phyloP scores from a whole-genome alignment of 2,329 filamentous ascomycete species.

The Fusarium sp. region DNA sequence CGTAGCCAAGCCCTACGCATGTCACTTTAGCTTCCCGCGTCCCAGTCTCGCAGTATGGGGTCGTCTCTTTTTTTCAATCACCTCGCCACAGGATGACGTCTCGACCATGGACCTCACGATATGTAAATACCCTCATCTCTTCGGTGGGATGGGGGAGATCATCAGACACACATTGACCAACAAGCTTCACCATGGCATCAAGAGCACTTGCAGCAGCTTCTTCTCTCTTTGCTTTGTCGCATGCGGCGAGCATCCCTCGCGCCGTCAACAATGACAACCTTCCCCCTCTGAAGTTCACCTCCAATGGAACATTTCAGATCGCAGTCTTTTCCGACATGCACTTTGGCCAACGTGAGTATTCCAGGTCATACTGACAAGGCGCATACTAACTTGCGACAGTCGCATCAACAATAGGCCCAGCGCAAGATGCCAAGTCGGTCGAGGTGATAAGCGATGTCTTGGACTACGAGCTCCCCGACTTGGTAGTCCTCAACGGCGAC shows the following conservation, averaged over 20 bases:
- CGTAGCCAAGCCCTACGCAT: background rate
- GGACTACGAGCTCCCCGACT: slow-evolving; percentile 64
- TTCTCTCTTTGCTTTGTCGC: slow-evolving; percentile 9
- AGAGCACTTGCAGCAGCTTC: slow-evolving; percentile 3
- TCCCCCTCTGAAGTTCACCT: slow-evolving; percentile 30
- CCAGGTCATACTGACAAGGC: too few relatives aligned
- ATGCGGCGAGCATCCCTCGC: slow-evolving; percentile 5
- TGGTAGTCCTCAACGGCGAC: slow-evolving; percentile 79
- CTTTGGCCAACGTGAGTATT: slow-evolving; percentile 37
- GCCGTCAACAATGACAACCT: slow-evolving; percentile 26
- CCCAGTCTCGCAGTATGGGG: background rate
- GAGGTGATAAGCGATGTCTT: slow-evolving; percentile 70
- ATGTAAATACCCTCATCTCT: slow-evolving; percentile 19
- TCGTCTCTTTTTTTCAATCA: background rate
- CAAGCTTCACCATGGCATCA: background rate
- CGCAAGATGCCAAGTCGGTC: slow-evolving; percentile 68
- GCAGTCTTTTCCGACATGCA: slow-evolving; percentile 41
- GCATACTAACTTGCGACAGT: slow-evolving; percentile 11
- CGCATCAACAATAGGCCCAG: slow-evolving; percentile 47
- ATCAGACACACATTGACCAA: background rate
- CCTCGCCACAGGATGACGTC: slow-evolving; percentile 8
- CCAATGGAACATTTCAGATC: slow-evolving; percentile 39
- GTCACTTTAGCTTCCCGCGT: background rate
- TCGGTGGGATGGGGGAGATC: background rate
- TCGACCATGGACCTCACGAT: slow-evolving; percentile 5